Evolutionary conservation across 495 filamentous ascomycete genomes (phyloP), one percentile per base, ranked within the genome.

Genomic region (Penicillium pancosmium): DNA sequence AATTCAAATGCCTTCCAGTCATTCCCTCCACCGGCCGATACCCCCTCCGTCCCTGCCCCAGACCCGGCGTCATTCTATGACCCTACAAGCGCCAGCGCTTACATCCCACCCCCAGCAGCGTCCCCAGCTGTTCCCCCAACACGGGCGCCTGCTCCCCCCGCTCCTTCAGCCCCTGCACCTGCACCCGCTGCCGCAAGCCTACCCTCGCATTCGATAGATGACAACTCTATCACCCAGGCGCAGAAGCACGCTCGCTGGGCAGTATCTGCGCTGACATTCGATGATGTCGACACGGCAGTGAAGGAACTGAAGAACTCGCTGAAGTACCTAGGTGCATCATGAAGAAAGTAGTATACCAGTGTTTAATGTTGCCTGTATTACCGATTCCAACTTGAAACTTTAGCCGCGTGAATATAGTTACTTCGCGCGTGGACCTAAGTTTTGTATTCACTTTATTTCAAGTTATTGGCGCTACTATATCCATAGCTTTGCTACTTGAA

Each of bases 241-340:
- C 92, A 97, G 70, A 98, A 98, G 65, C 94, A 97, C 77, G 93
- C 94, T 0, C 91, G 88, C 66, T 98, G 93, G 93, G 95, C 94
- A 0, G 93, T 98, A 34, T 98, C 94, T 19, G 94, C 94, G 5
- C 75, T 98, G 52, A 94, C 96, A 68, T 98, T 98, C 72, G 94
- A 98, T 67, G 94, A 98, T 75, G 88, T 96, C 10, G 77, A 87
- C 23, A 98, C 95, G 1, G 94, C 94, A 1, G 87, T 98, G 6
- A 88, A 86, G 69, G 93, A 98, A 66, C 73, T 98, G 54, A 83
- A 83, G 61, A 83, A 80, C 46, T 95, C 94, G 43, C 75, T 98
- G 61, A 68, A 60, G 47, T 68, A 66, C 13, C 69, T 80, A 15
- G 78, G 75, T 9, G 72, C 68, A 8, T 66, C 74, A 50, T 80